Percentiles rank a stretch among this genome's conserved stretches.
phyloP scores from a whole-genome alignment of 2,329 filamentous ascomycete genomes.

The Pseudogymnoascus sp. region DNA sequence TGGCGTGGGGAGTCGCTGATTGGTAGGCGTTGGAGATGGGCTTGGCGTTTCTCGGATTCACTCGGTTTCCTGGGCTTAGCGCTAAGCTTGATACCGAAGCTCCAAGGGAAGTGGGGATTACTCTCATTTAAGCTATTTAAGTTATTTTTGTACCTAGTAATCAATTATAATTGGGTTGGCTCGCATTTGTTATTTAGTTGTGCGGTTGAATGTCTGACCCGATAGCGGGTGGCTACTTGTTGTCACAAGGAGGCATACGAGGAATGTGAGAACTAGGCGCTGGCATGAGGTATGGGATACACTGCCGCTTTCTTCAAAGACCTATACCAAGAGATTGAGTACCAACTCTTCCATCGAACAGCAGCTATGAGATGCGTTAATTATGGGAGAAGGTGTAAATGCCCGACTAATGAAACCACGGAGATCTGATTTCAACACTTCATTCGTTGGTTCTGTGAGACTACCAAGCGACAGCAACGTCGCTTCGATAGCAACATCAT shows the following conservation, averaged over 20 bases:
- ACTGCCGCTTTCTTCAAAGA: too few relatives aligned
- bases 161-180: background rate
- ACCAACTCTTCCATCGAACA: too few relatives aligned
- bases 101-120: background rate
- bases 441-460: too few relatives aligned
- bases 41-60: background rate
- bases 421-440: too few relatives aligned
- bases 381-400: too few relatives aligned
- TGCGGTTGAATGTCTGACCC: background rate
- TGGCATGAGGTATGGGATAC: background rate
- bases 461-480: too few relatives aligned
- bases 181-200: background rate
- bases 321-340: too few relatives aligned
- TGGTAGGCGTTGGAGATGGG: background rate
- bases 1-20: background rate
- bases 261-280: background rate
- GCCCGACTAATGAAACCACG: too few relatives aligned
- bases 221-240: background rate
- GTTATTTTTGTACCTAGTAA: background rate
- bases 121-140: background rate
- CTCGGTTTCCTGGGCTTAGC: background rate
- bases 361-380: too few relatives aligned
- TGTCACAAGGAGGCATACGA: background rate
- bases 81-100: background rate
- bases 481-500: too few relatives aligned